Conservation (phyloP, 2,329 filamentous ascomycete genomes). For the Colletotrichum lupini region DNA sequence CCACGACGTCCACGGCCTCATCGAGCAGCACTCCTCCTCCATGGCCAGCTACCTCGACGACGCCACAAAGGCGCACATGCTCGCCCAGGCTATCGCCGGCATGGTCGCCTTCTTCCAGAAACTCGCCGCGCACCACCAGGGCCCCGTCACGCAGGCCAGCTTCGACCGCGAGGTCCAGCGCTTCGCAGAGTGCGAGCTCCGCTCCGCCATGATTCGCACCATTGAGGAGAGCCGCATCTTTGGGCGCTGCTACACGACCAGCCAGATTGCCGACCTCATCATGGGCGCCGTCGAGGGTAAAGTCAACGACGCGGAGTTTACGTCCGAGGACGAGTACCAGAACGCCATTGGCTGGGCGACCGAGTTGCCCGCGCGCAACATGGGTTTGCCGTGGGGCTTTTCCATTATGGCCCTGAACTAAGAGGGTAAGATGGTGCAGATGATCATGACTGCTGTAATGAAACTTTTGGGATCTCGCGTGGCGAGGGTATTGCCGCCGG, state of each 20-base stretch:
- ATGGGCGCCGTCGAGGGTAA: constrained; percentile 42
- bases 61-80: constrained; percentile 46
- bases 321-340: constrained; percentile 36
- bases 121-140: constrained; percentile 35
- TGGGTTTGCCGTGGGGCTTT: constrained; percentile 51
- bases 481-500: constrained; percentile 2
- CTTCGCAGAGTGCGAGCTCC: constrained; percentile 45
- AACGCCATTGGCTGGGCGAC: constrained; percentile 42
- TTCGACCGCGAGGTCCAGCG: constrained; percentile 44
- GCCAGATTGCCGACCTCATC: constrained; percentile 46
- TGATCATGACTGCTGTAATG: constrained; percentile 18
- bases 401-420: constrained; percentile 51
- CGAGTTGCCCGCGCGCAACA: constrained; percentile 46
- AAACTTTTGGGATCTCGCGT: neutral
- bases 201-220: constrained; percentile 42
- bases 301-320: constrained; percentile 24
- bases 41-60: constrained; percentile 45
- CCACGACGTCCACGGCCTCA: constrained; percentile 44
- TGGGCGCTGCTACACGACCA: constrained; percentile 46
- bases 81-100: constrained; percentile 49
- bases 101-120: constrained; percentile 44
- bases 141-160: constrained; percentile 36
- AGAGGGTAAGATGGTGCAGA: neutral
- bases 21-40: constrained; percentile 42
- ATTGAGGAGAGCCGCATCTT: constrained; percentile 46